Evolutionary conservation across 2,329 filamentous ascomycete species (phyloP).

Genomic region (Helotiales sp.): DNA sequence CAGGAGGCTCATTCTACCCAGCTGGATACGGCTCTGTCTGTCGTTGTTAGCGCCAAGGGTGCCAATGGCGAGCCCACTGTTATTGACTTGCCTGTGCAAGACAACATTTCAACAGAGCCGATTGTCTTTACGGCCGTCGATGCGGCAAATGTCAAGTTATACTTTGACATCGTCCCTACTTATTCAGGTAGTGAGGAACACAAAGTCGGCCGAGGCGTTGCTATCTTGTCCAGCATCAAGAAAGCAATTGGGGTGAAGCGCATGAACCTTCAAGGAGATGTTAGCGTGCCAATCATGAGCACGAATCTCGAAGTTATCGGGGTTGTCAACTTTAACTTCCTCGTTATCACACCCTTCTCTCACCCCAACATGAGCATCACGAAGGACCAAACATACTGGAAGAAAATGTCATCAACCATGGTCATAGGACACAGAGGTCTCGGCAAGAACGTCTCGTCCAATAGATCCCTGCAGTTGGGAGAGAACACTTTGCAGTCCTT

Average conservation of each 20-base stretch:
- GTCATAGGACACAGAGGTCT: constrained; percentile 71
- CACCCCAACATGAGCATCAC: constrained; percentile 94
- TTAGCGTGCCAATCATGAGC: constrained; percentile 86
- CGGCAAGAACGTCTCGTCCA: constrained; percentile 84
- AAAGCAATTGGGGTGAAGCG: constrained; percentile 79
- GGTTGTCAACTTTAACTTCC: constrained; percentile 93
- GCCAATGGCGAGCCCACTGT: constrained; percentile 85
- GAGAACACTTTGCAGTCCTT: constrained; percentile 97
- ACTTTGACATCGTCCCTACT: constrained; percentile 94
- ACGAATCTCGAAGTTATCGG: constrained; percentile 86
- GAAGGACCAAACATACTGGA: constrained; percentile 94
- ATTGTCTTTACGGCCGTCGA: constrained; percentile 85
- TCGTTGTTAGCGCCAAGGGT: constrained; percentile 84
- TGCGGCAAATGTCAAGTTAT: constrained; percentile 76
- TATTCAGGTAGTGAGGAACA: constrained; percentile 89
- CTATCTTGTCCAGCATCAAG: constrained; percentile 82
- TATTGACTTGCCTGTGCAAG: constrained; percentile 90
- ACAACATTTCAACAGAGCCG: constrained; percentile 90
- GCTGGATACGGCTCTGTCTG: constrained; percentile 88
- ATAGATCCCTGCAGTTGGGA: constrained; percentile 87
- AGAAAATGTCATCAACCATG: constrained; percentile 86
- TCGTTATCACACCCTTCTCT: constrained; percentile 90
- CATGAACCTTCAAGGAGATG: constrained; percentile 90
- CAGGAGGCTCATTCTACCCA: constrained; percentile 88
- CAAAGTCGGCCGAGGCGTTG: constrained; percentile 86